Base-by-base conservation (phyloP, 352 stramenopile genomes). In the Globisporangium carolinianum region DNA sequence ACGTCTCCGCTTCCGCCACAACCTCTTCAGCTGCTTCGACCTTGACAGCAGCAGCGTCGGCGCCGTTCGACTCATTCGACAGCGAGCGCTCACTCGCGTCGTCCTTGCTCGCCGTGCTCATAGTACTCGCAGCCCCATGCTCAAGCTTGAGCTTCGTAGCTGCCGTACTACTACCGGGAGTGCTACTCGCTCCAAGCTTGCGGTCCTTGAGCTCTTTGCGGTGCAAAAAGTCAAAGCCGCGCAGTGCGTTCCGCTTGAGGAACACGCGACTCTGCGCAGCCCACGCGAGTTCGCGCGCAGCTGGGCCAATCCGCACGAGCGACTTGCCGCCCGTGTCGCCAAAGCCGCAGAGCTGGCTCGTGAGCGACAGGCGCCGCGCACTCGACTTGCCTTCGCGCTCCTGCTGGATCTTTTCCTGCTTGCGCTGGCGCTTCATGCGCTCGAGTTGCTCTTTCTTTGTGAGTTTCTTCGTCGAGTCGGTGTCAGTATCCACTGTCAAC, bases 361-460 rank as follows among this genome's bases (percentile, higher is more conserved):
- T 91, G 53, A 86, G 62, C 35, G 73, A 87, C 52, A 91, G 71
- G 7, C 82, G 76, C 18, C 64, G 73, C 37, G 70, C 79, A 11
- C 72, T 89, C 41, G 72, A 83, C 52, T 86, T 89, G 42, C 69
- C 66, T 50, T 93, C 81, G 36, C 83, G 85, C 36, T 78, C 72
- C 42, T 86, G 66, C 51, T 86, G 73, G 18, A 89, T 76, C 51
- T 79, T 84, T 32, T 89, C 80, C 39, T 86, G 72, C 4, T 76
- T 69, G 59, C 86, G 63, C 55, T 73, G 76, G 47, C 81, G 80
- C 61, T 91, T 91, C 45, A 76, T 72, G 37, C 81, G 72, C 65
- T 88, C 82, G 5, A 73, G 58, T 47, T 82, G 58, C 60, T 94
- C 79, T 54, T 94, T 92, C 65, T 94, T 95, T 39, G 80, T 87